Percentiles rank a stretch among this genome's conserved stretches.
These are phyloP conservation scores for Colletotrichum tropicicola DNA, from an alignment of 2,329 filamentous ascomycete species.

Conservation along the genomic window DNA sequence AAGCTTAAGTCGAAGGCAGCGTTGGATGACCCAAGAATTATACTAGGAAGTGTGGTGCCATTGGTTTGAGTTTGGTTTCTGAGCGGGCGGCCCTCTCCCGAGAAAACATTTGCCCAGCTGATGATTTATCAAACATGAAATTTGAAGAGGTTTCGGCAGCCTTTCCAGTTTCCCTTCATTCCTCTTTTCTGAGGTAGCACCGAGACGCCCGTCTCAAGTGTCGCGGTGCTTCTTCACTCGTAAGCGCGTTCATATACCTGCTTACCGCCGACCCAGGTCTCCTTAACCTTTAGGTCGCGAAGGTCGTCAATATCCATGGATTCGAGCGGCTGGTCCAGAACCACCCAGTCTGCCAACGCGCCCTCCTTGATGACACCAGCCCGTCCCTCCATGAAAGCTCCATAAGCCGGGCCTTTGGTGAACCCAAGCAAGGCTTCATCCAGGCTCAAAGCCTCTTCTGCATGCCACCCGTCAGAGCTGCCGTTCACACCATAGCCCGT, in stretches of 20 bases:
- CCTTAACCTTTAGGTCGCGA: slow-evolving; percentile 63
- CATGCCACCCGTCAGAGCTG: slow-evolving; percentile 64
- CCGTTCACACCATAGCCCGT: slow-evolving; percentile 60
- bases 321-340: slow-evolving; percentile 68
- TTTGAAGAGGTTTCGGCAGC: background rate
- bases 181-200: no score
- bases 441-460: slow-evolving; percentile 65
- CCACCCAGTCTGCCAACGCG: slow-evolving; percentile 75
- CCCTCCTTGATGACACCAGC: slow-evolving; percentile 68
- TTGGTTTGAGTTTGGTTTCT: background rate
- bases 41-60: background rate
- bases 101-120: background rate
- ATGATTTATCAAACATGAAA: background rate
- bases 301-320: slow-evolving; percentile 59
- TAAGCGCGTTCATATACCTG: slow-evolving; percentile 49
- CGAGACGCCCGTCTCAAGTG: no score
- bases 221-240: background rate
- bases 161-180: background rate
- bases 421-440: slow-evolving; percentile 61
- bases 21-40: no score
- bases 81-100: background rate
- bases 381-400: slow-evolving; percentile 61
- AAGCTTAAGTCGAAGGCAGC: background rate
- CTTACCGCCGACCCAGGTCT: slow-evolving; percentile 74
- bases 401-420: slow-evolving; percentile 27